Evolutionary conservation across 2,329 filamentous ascomycete genomes (phyloP).

Genomic region (Venturiaceae sp.): DNA sequence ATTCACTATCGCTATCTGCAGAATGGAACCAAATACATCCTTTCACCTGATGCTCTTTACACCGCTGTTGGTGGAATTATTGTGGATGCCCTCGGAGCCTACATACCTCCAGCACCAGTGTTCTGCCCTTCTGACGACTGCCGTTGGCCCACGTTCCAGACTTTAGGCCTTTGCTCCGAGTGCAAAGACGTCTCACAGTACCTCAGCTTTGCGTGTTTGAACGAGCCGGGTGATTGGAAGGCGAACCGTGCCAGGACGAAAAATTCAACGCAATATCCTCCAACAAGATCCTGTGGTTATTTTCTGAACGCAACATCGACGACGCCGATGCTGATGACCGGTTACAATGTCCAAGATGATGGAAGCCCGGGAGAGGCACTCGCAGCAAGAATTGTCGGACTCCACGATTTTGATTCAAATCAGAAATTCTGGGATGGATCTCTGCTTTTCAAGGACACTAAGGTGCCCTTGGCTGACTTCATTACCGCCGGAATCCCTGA

Average conservation of each 20-base stretch:
- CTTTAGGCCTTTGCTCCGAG: slow-evolving; percentile 7
- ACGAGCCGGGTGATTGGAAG: slow-evolving; percentile 2
- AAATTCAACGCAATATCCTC: slow-evolving; percentile 11
- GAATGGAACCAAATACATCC: background rate
- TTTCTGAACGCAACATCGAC: slow-evolving; percentile 9
- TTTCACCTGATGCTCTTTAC: background rate
- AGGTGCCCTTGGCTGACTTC: slow-evolving; percentile 6
- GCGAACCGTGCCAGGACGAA: background rate
- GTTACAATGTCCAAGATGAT: background rate
- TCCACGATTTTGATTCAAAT: background rate
- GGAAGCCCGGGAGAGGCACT: background rate
- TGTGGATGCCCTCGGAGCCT: background rate
- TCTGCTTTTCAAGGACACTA: background rate
- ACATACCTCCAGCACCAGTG: background rate
- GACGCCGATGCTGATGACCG: slow-evolving; percentile 7
- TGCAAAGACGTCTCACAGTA: slow-evolving; percentile 6
- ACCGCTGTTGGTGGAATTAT: background rate
- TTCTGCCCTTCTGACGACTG: slow-evolving; percentile 9
- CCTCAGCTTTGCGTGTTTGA: slow-evolving; percentile 3
- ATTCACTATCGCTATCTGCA: background rate
- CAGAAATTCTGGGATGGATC: slow-evolving; percentile 5
- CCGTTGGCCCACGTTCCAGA: slow-evolving; percentile 7
- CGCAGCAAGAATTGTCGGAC: background rate
- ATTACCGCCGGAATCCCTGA: background rate
- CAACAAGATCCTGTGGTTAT: slow-evolving; percentile 7